Base-by-base conservation (phyloP, 768 basidiomycete species). In the Trametes elegans region DNA sequence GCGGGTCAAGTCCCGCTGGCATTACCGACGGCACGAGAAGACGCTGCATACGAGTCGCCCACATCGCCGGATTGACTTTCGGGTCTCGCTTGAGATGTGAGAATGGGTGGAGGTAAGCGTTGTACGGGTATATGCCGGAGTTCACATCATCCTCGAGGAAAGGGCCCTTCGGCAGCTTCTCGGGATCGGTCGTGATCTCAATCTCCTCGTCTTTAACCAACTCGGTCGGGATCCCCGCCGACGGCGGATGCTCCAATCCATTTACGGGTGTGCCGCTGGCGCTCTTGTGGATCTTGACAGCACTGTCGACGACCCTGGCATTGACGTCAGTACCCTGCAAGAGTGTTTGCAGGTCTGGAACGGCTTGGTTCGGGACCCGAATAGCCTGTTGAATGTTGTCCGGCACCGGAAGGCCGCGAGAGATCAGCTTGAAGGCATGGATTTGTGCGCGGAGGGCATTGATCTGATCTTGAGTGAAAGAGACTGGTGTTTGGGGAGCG, bases 1-100 rank as follows among this genome's bases (percentile, higher is more conserved):
- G 88, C 3, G 95, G 90, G 68, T 99, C 97, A 27, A 99, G 82
- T 14, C 96, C 96, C 9, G 79, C 73, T 0, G 97, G 96, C 83
- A 92, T 90, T 58, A 98, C 74, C 7, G 89, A 89, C 0, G 97
- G 97, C 18, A 98, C 79, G 38, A 98, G 74, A 21, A 93, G 79
- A 3, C 89, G 80, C 65, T 92, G 90, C 26, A 91, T 76, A 29
- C 87, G 85, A 26, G 87, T 87, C 1, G 85, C 82, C 62, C 83
- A 85, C 53, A 84, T 72, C 38, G 76, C 71, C 13, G 85, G 84
- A 65, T 84, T 83, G 45, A 74, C 76, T 47, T 83, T 82, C 27
- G 80, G 60, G 23, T 79, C 74, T 34, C 88, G 84, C 57, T 87
- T 85, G 60, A 90, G 82, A 59, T 91, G 87, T 3, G 85, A 77